Evolutionary conservation across 1,284 basidiomycete genomes (phyloP), one percentile per base, ranked within the genome.

Genomic region (Trichosporon sp.): DNA sequence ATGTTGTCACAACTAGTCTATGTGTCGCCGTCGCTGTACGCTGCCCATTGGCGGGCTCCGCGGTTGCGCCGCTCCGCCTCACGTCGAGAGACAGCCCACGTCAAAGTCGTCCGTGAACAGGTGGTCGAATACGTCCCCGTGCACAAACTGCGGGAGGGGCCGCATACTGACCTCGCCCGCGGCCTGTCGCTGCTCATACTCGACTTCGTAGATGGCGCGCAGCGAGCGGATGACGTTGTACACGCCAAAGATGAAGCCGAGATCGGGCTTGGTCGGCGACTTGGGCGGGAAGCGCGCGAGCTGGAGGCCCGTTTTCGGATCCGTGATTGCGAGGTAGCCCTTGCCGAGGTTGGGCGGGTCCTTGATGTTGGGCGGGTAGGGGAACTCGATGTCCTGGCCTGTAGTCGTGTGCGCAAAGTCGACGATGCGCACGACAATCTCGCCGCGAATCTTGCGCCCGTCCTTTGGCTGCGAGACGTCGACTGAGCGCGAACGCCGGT

Each of bases 361-460:
- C 54, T 76, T 73, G 19, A 77, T 66, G 10, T 76, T 78, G 0
- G 64, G 19, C 0, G 83, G 81, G 31, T 84, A 82, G 10, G 90
- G 89, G 46, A 65, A 74, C 68, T 92, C 82, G 88, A 94, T 98
- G 83, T 99, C 97, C 63, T 88, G 87, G 6, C 96, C 96, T 0
- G 96, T 98, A 7, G 96, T 98, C 71, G 96, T 98, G 83, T 98
- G 96, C 6, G 96, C 97, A 85, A 99, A 99, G 84, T 99, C 96
- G 72, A 99, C 97, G 70, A 99, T 90, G 35, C 96, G 92, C 75
- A 99, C 92, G 78, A 93, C 94, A 71, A 99, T 89, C 83, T 97
- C 94, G 54, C 97, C 97, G 26, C 93, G 90, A 79, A 90, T 90
- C 4, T 37, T 72, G 74, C 26, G 64, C 16, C 56, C 56, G 12